Evolutionary conservation across 345 rosid species (phyloP), one percentile per base, ranked within the genome.

Genomic region (Mangifera indica): DNA sequence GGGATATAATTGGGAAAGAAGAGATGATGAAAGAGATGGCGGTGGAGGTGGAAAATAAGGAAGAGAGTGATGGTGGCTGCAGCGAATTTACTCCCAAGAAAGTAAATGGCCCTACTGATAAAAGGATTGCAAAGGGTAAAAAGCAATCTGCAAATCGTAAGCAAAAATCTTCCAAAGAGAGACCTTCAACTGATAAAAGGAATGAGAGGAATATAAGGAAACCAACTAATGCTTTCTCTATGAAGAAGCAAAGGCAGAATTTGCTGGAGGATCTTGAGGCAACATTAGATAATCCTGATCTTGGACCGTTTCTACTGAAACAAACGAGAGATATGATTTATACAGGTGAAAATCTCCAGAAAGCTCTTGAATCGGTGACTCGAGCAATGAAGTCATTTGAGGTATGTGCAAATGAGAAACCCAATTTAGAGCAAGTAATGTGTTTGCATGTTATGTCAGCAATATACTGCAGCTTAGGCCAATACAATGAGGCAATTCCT

Each of bases 361-460:
- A 81, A 74, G 88, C 92, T 61, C 97, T 92, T 72, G 88, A 86
- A 67, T 76, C 88, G 66, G 91, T 89, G 45, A 15, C 79, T 20
- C 82, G 89, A 25, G 95, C 97, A 0, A 76, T 82, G 17, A 89
- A 85, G 72, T 84, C 85, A 10, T 90, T 88, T 15, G 98, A 90
- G 85, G 82, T 71, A 75, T 72, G 79, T 21, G 79, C 78, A 10
- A 72, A 87, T 70, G 95, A 82, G 29, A 78, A 74, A 46, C 87
- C 85, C 4, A 79, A 74, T 68, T 73, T 94, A 72, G 91, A 87
- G 75, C 73, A 82, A 11, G 99, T 89, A 1, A 92, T 94, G 99
- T 90, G 86, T 71, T 68, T 94, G 72, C 99, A 92, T 81, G 83
- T 89, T 67, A 63, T 90, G 67, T 98, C 96, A 37, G 87, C 96